Evolutionary conservation across 2,329 filamentous ascomycete genomes (phyloP).

Genomic region (Microcyclosporella mali): DNA sequence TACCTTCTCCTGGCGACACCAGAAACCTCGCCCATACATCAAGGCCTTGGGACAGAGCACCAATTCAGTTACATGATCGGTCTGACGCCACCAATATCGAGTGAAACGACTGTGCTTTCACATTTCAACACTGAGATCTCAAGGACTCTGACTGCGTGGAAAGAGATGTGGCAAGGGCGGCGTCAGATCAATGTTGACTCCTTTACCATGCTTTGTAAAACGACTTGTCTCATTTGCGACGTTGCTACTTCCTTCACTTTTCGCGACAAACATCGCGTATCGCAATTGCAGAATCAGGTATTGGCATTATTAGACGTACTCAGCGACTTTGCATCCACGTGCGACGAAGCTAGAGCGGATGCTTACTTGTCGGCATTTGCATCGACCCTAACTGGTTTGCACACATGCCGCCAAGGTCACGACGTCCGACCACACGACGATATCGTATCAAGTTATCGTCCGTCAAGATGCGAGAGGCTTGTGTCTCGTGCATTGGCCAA

Average conservation of each 20-base stretch:
- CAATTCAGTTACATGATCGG: neutral
- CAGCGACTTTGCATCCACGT: slow-evolving; percentile 32
- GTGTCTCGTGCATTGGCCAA: slow-evolving; percentile 17
- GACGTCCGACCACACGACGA: neutral
- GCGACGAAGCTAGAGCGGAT: slow-evolving; percentile 40
- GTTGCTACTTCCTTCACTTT: slow-evolving; percentile 24
- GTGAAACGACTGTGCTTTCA: slow-evolving; percentile 20
- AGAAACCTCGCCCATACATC: slow-evolving; percentile 2
- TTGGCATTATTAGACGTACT: slow-evolving; percentile 28
- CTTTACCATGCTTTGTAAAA: slow-evolving; percentile 22
- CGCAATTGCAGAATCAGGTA: slow-evolving; percentile 25
- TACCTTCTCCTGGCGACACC: slow-evolving; percentile 44
- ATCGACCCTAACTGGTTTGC: slow-evolving; percentile 17
- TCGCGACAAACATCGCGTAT: slow-evolving; percentile 23
- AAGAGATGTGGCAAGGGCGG: slow-evolving; percentile 7
- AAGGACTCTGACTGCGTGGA: slow-evolving; percentile 13
- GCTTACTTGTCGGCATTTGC: slow-evolving; percentile 35
- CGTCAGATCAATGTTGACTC: slow-evolving; percentile 14
- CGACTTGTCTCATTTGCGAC: slow-evolving; percentile 22
- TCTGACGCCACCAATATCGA: slow-evolving; percentile 6
- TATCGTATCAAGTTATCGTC: neutral
- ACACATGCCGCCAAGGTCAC: neutral
- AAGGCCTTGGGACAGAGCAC: neutral
- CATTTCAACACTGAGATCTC: slow-evolving; percentile 20
- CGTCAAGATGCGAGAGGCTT: slow-evolving; percentile 13